Percentiles rank a stretch among this genome's conserved stretches.
Conservation (phyloP, 768 basidiomycete species). For the Suillus plorans region DNA sequence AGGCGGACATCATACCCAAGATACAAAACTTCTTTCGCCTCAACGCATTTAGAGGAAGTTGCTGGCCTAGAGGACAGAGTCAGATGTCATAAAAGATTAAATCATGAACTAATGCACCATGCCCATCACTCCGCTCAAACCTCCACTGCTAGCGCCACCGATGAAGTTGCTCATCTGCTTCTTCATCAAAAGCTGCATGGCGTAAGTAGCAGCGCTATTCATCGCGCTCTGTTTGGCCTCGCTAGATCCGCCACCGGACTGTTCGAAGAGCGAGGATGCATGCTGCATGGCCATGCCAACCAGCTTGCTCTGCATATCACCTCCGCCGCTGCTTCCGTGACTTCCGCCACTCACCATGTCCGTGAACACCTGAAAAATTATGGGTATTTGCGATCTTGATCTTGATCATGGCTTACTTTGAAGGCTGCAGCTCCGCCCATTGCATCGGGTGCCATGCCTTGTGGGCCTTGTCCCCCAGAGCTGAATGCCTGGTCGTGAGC, state of each 20-base stretch:
- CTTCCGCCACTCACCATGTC: constrained; percentile 29
- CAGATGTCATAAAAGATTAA: not conserved
- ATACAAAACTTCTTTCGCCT: not conserved
- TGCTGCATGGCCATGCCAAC: constrained; percentile 88
- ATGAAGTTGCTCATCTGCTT: constrained; percentile 53
- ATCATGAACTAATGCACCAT: constrained; percentile 46
- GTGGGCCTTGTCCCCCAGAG: constrained; percentile 35
- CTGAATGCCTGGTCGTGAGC: constrained; percentile 67
- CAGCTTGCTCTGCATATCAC: constrained; percentile 58
- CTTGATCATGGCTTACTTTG: constrained; percentile 42
- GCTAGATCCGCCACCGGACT: constrained; percentile 59
- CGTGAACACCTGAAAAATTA: constrained; percentile 55
- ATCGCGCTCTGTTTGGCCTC: constrained; percentile 78
- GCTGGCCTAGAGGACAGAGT: constrained; percentile 24
- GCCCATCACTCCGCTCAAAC: constrained; percentile 57
- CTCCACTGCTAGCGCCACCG: constrained; percentile 71
- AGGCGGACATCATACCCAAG: not conserved
- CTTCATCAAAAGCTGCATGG: constrained; percentile 80
- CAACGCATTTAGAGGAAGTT: constrained; percentile 26
- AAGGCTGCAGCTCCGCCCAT: constrained; percentile 80
- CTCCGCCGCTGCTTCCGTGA: constrained; percentile 34
- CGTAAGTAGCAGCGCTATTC: constrained; percentile 81
- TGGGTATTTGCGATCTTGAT: too few species aligned
- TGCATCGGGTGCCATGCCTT: constrained; percentile 55
- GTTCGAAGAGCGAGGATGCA: constrained; percentile 62